Conservation (phyloP, 768 basidiomycete genomes). For the Stropharia rugosoannulata region DNA sequence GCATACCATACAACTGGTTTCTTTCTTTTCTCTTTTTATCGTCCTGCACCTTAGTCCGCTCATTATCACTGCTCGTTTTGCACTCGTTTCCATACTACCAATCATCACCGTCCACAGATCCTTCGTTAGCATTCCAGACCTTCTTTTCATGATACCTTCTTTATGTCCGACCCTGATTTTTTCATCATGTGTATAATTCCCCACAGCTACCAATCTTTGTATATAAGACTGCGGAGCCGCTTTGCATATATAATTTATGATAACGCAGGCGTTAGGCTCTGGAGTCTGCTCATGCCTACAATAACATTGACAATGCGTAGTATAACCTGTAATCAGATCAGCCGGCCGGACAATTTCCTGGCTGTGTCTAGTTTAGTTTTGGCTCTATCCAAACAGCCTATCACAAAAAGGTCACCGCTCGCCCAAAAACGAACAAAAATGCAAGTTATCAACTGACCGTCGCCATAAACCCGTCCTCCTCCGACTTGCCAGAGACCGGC, state of each 20-base stretch:
- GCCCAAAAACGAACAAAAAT: conserved; percentile 1
- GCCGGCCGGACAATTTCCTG: background rate
- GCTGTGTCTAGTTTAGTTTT: conserved; percentile 8
- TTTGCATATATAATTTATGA: conserved; percentile 2
- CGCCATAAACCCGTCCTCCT: conserved; percentile 51
- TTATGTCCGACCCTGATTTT: background rate
- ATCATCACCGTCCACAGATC: conserved; percentile 7
- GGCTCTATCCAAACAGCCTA: conserved; percentile 49
- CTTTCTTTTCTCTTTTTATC: background rate
- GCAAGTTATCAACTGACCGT: conserved; percentile 38
- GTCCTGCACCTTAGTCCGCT: background rate
- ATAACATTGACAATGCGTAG: background rate
- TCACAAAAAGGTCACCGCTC: background rate
- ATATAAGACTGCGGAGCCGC: conserved; percentile 3
- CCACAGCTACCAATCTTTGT: conserved; percentile 6
- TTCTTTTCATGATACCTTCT: conserved; percentile 15
- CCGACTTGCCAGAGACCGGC: conserved; percentile 43
- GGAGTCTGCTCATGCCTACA: conserved; percentile 2
- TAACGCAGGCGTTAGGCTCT: background rate
- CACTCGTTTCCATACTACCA: conserved; percentile 1
- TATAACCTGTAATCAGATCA: too few species aligned
- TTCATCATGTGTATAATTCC: conserved; percentile 13
- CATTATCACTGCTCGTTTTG: conserved; percentile 1
- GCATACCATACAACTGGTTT: background rate
- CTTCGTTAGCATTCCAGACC: conserved; percentile 1